Evolutionary conservation across 192 early-diverging fungal genomes (phyloP), one percentile per base, ranked within the genome.

Genomic region (Thoreauomyces humboldtii): DNA sequence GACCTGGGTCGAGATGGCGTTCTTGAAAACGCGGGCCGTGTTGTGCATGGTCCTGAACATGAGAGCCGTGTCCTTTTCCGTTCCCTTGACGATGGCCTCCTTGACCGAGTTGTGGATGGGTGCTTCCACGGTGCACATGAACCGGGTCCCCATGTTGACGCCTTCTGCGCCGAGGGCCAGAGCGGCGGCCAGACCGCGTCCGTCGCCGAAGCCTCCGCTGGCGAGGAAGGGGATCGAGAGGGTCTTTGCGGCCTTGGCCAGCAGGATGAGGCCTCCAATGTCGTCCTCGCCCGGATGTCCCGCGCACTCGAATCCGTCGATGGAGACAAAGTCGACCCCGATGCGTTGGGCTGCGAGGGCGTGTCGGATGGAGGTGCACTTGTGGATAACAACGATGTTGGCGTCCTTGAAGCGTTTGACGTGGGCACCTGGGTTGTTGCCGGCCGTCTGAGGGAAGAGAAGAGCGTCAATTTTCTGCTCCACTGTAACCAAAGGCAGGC

Each of bases 201-300:
- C 90, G 65, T 89, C 87, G 45, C 87, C 90, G 65, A 92, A 82
- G 57, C 90, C 90, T 46, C 79, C 90, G 27, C 87, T 88, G 5
- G 90, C 89, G 67, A 92, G 69, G 76, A 84, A 89, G 7, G 90
- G 90, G 31, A 92, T 79, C 43, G 73, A 77, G 51, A 91, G 79
- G 0, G 72, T 70, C 59, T 76, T 83, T 53, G 84, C 84, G n/a
- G 90, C 81, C 68, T 85, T 83, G 29, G 88, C 87, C 33, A 91
- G 76, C 11, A 91, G 68, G 32, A 91, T 84, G 55, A 90, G 63
- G 43, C 80, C 87, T 65, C 79, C 76, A 52, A 91, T 76, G 75
- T 90, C 90, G 65, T 91, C 87, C 70, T 91, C 90, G 55, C 90
- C 90, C 17, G 90, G 90, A 62, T 91, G 90, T 46, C 90, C 90